Percentiles rank a stretch among this genome's conserved stretches.
Conservation (phyloP, 352 stramenopile species). For the Phytophthora aleatoria region DNA sequence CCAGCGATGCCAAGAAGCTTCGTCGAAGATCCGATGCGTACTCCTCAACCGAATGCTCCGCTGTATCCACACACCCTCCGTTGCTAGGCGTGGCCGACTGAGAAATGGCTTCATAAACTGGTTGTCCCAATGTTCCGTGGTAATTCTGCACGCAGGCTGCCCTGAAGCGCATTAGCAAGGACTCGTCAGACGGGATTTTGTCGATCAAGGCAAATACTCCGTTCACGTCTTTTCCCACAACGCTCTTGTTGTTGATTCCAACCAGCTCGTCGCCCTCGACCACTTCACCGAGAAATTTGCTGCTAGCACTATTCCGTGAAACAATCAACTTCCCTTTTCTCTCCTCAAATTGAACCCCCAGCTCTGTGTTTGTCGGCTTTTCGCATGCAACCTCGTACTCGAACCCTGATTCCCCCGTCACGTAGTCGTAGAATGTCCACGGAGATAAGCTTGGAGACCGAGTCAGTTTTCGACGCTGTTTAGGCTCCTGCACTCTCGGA, state of each 20-base stretch:
- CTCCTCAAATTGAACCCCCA: slow-evolving; percentile 55
- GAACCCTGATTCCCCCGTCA: slow-evolving; percentile 61
- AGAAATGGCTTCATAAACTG: slow-evolving; percentile 16
- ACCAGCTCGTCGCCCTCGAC: slow-evolving; percentile 66
- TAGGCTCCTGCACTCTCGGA: slow-evolving; percentile 32
- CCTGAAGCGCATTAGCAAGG: slow-evolving; percentile 56
- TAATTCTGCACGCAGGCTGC: slow-evolving; percentile 31
- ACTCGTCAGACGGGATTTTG: slow-evolving; percentile 34
- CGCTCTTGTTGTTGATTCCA: slow-evolving; percentile 56
- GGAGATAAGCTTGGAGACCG: slow-evolving; percentile 60
- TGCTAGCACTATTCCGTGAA: slow-evolving; percentile 29
- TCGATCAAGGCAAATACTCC: slow-evolving; percentile 44
- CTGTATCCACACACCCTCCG: slow-evolving; percentile 1
- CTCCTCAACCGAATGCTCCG: slow-evolving; percentile 30
- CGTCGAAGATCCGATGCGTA: slow-evolving; percentile 40
- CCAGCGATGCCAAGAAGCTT: slow-evolving; percentile 42
- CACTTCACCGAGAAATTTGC: slow-evolving; percentile 34
- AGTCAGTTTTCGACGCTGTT: slow-evolving; percentile 23
- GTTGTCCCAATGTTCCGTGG: slow-evolving; percentile 8
- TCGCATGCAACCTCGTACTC: slow-evolving; percentile 71
- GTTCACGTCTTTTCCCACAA: slow-evolving; percentile 43
- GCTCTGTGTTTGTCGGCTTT: slow-evolving; percentile 37
- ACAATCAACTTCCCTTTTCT: slow-evolving; percentile 49
- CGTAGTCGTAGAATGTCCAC: slow-evolving; percentile 79
- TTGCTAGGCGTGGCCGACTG: slow-evolving; percentile 21